Evolutionary conservation across 1,284 basidiomycete genomes (phyloP), one percentile per base, ranked within the genome.

Genomic region (Sanghuangporus weigelae): DNA sequence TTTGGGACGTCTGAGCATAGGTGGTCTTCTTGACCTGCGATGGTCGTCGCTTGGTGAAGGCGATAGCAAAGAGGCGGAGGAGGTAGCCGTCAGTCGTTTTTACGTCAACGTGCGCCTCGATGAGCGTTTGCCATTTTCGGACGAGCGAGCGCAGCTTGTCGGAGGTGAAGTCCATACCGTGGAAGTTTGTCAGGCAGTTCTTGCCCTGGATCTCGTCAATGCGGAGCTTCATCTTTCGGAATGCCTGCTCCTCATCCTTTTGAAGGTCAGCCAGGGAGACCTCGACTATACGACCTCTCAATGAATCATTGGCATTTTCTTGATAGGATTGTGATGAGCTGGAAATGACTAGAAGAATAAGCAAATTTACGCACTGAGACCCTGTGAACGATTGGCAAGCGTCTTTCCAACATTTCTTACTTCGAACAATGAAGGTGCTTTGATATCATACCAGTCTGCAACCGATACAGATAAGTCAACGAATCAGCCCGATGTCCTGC

Each of bases 111-210:
- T 96, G 92, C 61, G 96, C 96, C 84, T 99, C 96, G 74, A 99
- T 96, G 74, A 99, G 91, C 46, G 95, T 89, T 82, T 99, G 97
- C 97, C 97, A 99, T 83, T 99, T 99, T 78, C 96, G 95, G 72
- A 99, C 97, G 73, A 99, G 95, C 64, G 97, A 99, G 69, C 97
- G 95, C 71, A 99, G 90, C 83, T 99, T 99, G 90, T 99, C 97
- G 69, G 95, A 97, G 69, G 97, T 99, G 84, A 99, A 98, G 84
- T 97, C 94, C 97, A 99, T 99, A 77, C 96, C 97, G 82, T 96
- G 92, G 92, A 99, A 99, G 82, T 96, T 98, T 78, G 97, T 98
- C 64, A 99, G 86, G 85, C 96, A 98, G 86, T 93, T 96, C 85
- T 96, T 97, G 83, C 96, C 97, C 82, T 98, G 91, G 69, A 99